Evolutionary conservation across 1,284 basidiomycete species (phyloP), one percentile per base, ranked within the genome.

Genomic region (Cutaneotrichosporon dermatis): DNA sequence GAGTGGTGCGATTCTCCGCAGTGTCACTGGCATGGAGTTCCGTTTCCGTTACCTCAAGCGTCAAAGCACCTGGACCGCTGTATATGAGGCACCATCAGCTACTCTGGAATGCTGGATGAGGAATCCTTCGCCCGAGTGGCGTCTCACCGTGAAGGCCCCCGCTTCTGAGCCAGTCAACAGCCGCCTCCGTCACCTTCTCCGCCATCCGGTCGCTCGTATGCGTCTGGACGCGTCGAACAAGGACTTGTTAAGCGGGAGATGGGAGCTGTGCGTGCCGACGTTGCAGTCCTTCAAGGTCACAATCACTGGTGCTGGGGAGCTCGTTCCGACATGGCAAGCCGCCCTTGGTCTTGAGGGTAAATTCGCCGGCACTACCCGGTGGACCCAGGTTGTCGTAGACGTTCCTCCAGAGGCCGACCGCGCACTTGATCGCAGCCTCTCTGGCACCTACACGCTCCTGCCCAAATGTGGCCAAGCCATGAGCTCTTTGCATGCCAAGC

Each of bases 381-480:
- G 87, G 76, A 85, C 88, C 0, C 79, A 83, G 59, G 65, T 96
- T 43, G 79, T 85, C 61, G 78, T 97, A 39, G 78, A 80, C 1
- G 83, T 89, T 1, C 81, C 85, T 0, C 69, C 76, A 6, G 81
- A 82, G 13, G 81, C 83, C 16, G 72, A 79, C 8, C 65, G 72
- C 2, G 78, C 82, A 39, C 83, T 96, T 36, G 92, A 96, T 74
- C 85, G 88, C 45, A 83, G 89, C 68, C 85, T 96, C 52, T 85
- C 87, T 4, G 93, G 94, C 4, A 80, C 78, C 0, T 97, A 96
- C 72, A 79, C 81, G 9, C 84, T 95, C 42, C 80, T 93, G 54
- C 86, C 90, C 62, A 87, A 87, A 72, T 97, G 93, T 63, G 93
- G 93, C 2, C 92, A 91, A 0, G 91, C 94, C 1, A 91, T 89